These are phyloP conservation scores for Acacia melanoxylon DNA, from an alignment of 306 rosid genomes.

Conservation along the genomic window DNA sequence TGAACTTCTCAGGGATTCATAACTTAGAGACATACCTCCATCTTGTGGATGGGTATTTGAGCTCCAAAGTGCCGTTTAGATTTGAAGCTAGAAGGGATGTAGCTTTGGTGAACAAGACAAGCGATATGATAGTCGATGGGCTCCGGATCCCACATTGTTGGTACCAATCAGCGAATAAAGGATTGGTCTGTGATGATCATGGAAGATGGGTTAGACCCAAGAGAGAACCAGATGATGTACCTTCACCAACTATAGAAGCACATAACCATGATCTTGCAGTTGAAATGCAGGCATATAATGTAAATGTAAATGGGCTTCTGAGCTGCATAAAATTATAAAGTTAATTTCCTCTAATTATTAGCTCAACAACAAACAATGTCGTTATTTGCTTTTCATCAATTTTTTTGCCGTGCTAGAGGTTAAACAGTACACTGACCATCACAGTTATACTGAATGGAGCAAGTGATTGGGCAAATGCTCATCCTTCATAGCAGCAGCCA, in stretches of 20 bases:
- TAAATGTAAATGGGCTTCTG: conserved; percentile 17
- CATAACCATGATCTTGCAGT: conserved; percentile 26
- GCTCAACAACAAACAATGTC: not conserved
- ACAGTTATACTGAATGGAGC: not conserved
- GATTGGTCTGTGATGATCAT: conserved; percentile 54
- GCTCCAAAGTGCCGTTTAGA: conserved; percentile 34
- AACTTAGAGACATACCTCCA: conserved; percentile 71
- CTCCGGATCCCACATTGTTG: conserved; percentile 62
- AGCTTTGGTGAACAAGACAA: conserved; percentile 66
- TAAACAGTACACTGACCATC: not conserved
- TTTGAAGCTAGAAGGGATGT: conserved; percentile 60
- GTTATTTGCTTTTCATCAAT: not conserved
- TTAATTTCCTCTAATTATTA: not conserved
- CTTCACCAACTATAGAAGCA: conserved; percentile 50
- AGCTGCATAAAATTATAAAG: not conserved
- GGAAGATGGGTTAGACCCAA: conserved; percentile 83
- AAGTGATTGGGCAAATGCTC: not conserved
- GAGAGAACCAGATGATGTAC: conserved; percentile 65
- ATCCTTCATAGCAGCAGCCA: not conserved
- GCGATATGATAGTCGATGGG: conserved; percentile 64
- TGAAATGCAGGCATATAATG: conserved; percentile 27
- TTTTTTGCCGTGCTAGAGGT: not conserved
- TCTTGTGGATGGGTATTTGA: conserved; percentile 60
- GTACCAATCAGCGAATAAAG: conserved; percentile 67
- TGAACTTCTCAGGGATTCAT: conserved; percentile 54